phyloP scores from a whole-genome alignment of 1,284 basidiomycete species.

The Boletus sp. region DNA sequence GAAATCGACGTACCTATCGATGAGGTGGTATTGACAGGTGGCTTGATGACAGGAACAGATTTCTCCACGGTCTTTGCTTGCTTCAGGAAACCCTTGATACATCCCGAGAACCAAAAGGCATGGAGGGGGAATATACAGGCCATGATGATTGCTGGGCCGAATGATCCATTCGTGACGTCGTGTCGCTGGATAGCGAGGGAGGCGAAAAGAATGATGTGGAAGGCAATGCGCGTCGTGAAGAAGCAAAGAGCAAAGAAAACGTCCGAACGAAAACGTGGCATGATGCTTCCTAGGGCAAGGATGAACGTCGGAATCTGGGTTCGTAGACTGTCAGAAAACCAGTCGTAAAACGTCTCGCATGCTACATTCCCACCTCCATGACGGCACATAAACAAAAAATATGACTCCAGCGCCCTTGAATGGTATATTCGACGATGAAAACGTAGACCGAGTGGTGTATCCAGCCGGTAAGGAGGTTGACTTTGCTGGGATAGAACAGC shows the following conservation, averaged over 20 bases:
- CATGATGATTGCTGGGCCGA: conserved; percentile 43
- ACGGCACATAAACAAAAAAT: conserved; percentile 48
- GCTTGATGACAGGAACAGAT: conserved; percentile 3
- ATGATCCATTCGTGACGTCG: conserved; percentile 32
- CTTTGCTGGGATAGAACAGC: conserved; percentile 42
- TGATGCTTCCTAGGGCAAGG: conserved; percentile 48
- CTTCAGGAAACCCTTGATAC: conserved; percentile 49
- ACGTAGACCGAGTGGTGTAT: conserved; percentile 58
- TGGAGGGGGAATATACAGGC: conserved; percentile 50
- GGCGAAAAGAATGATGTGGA: conserved; percentile 45
- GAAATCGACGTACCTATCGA: conserved; percentile 9
- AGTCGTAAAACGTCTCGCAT: neutral
- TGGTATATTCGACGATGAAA: conserved; percentile 45
- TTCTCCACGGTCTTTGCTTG: conserved; percentile 24
- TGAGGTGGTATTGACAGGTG: neutral
- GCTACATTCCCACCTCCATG: conserved; percentile 48
- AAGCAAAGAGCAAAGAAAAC: conserved; percentile 51
- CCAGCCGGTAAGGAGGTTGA: conserved; percentile 58
- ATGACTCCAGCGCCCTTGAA: conserved; percentile 40
- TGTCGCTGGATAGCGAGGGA: conserved; percentile 37
- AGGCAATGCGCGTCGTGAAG: conserved; percentile 52
- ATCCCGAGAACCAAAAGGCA: conserved; percentile 53
- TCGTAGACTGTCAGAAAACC: neutral
- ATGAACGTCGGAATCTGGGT: conserved; percentile 56
- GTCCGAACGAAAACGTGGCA: conserved; percentile 48